Base-by-base conservation (phyloP, 164 flowering plant species). In the Chimonanthus salicifolius region DNA sequence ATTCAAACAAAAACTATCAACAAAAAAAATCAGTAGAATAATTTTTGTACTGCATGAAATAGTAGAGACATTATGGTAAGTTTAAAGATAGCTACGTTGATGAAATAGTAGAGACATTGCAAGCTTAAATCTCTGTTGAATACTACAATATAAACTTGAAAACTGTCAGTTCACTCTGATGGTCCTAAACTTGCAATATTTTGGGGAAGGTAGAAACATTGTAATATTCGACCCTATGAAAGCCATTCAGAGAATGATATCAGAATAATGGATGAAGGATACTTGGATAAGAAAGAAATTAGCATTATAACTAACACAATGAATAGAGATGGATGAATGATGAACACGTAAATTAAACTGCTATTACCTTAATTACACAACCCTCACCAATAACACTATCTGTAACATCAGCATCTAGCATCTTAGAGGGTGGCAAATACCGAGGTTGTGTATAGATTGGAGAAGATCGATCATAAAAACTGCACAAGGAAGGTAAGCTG, bases 381-480 rank as follows among this genome's bases (percentile, higher is more conserved):
- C 97, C 94, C 81, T 94, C 97, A 33, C 97, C 98, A 72, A 92
- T 91, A 33, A 92, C 94, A 80, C 96, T 88, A 72, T 92, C 97
- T 1, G 92, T 91, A 49, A 92, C 88, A 85, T 94, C 98, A 77
- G 98, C 97, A 80, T 92, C 94, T 79, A 92, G 94, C 97, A 94
- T 94, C 84, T 92, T 94, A 66, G 96, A 92, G 51, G 98, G 98
- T 50, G 75, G 75, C 7, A 94, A 80, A 76, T 89, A 94, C 69
- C 97, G 88, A 72, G 98, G 97, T 78, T 92, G 98, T 76, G 98
- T 94, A 77, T 94, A 94, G 60, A 94, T 92, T 47, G 98, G 98
- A 75, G 98, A 85, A 13, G 97, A 90, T 69, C 97, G 96, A 73
- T 94, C 98, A 80, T 94, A 94, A 76, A 94, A 94, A 82, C 98